phyloP scores from a whole-genome alignment of 2,329 filamentous ascomycete species.

The Huntiella savannae region DNA sequence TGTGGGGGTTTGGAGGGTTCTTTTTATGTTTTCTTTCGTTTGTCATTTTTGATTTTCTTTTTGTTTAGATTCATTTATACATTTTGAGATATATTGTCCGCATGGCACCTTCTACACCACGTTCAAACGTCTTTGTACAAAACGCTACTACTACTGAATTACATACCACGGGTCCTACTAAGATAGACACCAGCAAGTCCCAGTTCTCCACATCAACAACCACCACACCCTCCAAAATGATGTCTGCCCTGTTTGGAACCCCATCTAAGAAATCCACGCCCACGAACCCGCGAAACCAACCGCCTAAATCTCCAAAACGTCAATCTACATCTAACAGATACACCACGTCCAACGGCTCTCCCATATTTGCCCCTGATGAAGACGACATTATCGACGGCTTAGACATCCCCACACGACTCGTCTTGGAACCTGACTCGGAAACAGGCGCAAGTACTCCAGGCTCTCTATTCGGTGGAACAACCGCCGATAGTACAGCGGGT shows the following conservation, averaged over 20 bases:
- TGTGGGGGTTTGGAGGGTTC: not conserved
- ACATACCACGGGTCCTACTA: not conserved
- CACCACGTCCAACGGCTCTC: not conserved
- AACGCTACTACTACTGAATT: constrained; percentile 1
- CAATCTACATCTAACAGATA: not conserved
- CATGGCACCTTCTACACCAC: constrained; percentile 1
- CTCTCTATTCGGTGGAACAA: constrained; percentile 4
- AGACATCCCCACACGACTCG: constrained; percentile 1
- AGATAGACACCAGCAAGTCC: constrained; percentile 7
- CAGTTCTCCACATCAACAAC: not conserved
- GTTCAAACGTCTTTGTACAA: constrained; percentile 3
- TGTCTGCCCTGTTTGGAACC: constrained; percentile 7
- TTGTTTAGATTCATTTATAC: not conserved
- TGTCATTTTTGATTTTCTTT: not conserved
- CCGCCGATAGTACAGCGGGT: constrained; percentile 5
- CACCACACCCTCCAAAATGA: constrained; percentile 5
- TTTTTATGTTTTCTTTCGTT: not conserved
- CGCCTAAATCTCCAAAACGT: constrained; percentile 5
- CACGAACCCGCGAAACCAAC: too few relatives aligned
- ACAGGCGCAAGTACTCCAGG: not conserved
- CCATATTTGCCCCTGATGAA: constrained; percentile 7
- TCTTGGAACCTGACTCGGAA: not conserved
- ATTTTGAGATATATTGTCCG: not conserved
- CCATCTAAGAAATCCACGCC: not conserved
- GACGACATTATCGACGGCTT: constrained; percentile 11